Evolutionary conservation across 495 filamentous ascomycete species (phyloP).

Genomic region (Penicillium argentinense): DNA sequence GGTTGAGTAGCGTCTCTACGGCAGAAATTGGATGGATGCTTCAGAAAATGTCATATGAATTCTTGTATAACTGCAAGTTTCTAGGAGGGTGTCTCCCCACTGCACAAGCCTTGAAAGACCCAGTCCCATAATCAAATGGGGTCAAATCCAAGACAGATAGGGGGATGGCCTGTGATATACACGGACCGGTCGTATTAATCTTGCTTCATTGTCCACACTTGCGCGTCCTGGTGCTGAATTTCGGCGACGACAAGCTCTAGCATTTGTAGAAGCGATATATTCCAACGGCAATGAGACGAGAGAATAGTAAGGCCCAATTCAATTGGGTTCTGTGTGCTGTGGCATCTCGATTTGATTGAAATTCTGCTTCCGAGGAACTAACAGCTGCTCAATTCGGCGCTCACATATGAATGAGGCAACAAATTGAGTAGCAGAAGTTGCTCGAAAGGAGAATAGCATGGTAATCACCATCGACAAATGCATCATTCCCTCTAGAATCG

Average conservation of each 20-base stretch:
- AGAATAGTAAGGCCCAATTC: not conserved
- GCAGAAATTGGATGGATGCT: not conserved
- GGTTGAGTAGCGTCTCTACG: too few relatives aligned
- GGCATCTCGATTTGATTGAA: too few relatives aligned
- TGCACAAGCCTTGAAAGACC: constrained; percentile 42
- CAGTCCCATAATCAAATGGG: constrained; percentile 55
- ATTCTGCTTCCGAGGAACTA: too few relatives aligned
- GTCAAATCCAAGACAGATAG: constrained; percentile 45
- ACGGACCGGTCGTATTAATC: constrained; percentile 42
- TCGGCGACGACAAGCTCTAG: constrained; percentile 67
- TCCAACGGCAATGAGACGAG: constrained; percentile 6
- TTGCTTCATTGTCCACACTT: constrained; percentile 70
- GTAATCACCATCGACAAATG: not conserved
- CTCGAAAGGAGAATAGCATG: not conserved
- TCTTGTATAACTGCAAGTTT: not conserved
- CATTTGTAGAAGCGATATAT: constrained; percentile 55
- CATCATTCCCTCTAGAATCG: too few relatives aligned
- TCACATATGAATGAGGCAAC: not conserved
- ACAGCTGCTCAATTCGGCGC: not conserved
- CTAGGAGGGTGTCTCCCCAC: constrained; percentile 39
- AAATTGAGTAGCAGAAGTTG: too few relatives aligned
- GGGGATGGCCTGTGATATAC: constrained; percentile 32
- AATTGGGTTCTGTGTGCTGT: too few relatives aligned
- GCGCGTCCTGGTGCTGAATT: constrained; percentile 53
- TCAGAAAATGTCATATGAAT: not conserved